A percentile compares a stretch with the other conserved stretches of the same genome.
Conservation (phyloP, 495 filamentous ascomycete species). For the Lepidopterella palustris region DNA sequence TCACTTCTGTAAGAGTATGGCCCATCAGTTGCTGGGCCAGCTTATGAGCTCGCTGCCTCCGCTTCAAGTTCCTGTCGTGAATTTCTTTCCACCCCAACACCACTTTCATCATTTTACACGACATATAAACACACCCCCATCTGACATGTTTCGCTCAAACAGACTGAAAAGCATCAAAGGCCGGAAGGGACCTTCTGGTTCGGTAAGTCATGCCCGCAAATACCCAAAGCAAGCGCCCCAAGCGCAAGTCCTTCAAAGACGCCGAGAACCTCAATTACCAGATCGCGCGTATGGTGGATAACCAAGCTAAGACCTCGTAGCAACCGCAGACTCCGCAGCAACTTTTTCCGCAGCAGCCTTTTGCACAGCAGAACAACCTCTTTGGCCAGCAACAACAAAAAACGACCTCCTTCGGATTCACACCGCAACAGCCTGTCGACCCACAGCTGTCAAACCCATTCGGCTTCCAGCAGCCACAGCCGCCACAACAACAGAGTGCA, state of each 20-base stretch:
- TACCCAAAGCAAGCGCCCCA: neutral
- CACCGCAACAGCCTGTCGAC: neutral
- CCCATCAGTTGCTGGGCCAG: neutral
- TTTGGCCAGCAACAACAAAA: neutral
- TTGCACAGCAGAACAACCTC: neutral
- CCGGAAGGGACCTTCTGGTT: neutral
- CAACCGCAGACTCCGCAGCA: neutral
- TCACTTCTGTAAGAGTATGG: no score
- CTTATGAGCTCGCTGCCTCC: neutral
- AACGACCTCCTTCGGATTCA: neutral
- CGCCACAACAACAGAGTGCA: neutral
- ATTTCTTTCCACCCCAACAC: neutral
- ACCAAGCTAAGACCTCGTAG: neutral
- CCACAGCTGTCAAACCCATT: neutral
- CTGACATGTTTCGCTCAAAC: neutral
- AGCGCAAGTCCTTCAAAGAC: neutral
- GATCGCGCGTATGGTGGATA: neutral
- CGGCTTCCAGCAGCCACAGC: neutral
- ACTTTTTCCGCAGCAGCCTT: neutral
- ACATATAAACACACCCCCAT: neutral
- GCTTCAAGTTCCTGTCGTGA: neutral
- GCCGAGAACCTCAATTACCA: neutral
- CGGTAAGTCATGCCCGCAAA: neutral
- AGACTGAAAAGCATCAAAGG: neutral
- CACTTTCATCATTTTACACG: neutral